Evolutionary conservation across 305 asterid genomes (phyloP).

Genomic region (Solanum hybrid): DNA sequence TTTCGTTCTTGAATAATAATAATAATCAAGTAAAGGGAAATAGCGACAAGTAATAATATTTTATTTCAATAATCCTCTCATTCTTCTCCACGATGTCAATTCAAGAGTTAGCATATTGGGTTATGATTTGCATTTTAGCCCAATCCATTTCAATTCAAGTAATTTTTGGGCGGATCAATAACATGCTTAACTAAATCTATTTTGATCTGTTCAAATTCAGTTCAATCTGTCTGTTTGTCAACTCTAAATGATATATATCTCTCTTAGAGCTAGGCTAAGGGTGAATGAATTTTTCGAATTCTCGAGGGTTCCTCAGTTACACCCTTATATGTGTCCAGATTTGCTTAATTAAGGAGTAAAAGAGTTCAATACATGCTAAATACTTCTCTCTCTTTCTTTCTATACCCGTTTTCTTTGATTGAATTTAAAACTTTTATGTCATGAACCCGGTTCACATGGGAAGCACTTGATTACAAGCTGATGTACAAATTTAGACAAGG

Average conservation of each 20-base stretch:
- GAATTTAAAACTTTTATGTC: not conserved
- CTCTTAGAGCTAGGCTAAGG: not conserved
- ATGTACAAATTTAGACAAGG: not conserved
- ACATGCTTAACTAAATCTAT: no score
- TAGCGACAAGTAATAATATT: not conserved
- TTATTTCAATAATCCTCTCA: not conserved
- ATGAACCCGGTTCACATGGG: not conserved
- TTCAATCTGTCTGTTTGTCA: not conserved
- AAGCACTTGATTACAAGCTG: not conserved
- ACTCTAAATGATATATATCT: not conserved
- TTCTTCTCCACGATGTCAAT: not conserved
- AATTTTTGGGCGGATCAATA: not conserved
- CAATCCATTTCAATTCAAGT: not conserved
- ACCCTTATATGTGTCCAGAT: not conserved
- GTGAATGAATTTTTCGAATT: not conserved
- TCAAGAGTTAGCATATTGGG: not conserved
- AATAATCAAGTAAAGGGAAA: not conserved
- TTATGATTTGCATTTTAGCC: not conserved
- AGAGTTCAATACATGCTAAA: not conserved
- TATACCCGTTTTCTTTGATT: not conserved
- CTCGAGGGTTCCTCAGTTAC: rapidly evolving
- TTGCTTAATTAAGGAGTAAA: not conserved
- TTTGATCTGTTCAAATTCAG: no score
- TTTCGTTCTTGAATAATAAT: not conserved
- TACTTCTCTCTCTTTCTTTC: not conserved